These are phyloP conservation scores for Brassica carinata DNA, from an alignment of 345 rosid species.

Conservation along the genomic window DNA sequence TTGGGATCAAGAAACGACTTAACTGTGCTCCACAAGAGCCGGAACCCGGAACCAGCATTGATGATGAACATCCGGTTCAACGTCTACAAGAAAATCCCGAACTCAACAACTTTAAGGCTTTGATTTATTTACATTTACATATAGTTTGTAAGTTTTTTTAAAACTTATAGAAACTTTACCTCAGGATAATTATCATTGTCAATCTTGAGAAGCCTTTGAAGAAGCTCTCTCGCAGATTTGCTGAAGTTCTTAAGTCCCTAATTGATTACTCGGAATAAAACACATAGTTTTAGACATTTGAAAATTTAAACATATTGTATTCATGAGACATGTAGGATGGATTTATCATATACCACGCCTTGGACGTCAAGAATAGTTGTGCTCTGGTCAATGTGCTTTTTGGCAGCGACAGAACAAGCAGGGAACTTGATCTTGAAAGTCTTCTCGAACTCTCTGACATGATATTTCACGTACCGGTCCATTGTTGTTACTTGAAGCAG, in stretches of 20 bases:
- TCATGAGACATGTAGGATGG: not conserved
- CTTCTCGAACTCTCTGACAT: constrained; percentile 94
- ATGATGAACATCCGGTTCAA: constrained; percentile 95
- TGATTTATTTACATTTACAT: not conserved
- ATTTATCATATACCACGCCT: constrained; percentile 69
- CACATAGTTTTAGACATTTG: not conserved
- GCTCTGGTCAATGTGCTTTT: constrained; percentile 94
- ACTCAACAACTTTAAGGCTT: constrained; percentile 5
- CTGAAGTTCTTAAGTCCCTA: constrained; percentile 89
- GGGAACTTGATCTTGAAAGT: constrained; percentile 86
- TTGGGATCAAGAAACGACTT: constrained; percentile 91
- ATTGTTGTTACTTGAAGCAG: constrained; percentile 92
- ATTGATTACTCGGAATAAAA: constrained; percentile 14
- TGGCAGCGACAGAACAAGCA: constrained; percentile 90
- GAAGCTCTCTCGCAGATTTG: constrained; percentile 85
- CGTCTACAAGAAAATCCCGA: constrained; percentile 50
- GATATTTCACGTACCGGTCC: constrained; percentile 91
- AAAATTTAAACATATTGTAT: not conserved
- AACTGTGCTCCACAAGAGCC: constrained; percentile 91
- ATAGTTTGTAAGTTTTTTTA: not conserved
- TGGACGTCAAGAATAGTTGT: constrained; percentile 98
- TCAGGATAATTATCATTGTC: constrained; percentile 92
- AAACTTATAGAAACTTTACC: constrained; percentile 38
- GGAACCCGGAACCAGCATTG: constrained; percentile 93
- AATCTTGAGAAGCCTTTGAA: constrained; percentile 66